Percentiles rank a stretch among this genome's conserved stretches.
Conservation (phyloP, 345 rosid genomes). For the Rhizophora mangle region DNA sequence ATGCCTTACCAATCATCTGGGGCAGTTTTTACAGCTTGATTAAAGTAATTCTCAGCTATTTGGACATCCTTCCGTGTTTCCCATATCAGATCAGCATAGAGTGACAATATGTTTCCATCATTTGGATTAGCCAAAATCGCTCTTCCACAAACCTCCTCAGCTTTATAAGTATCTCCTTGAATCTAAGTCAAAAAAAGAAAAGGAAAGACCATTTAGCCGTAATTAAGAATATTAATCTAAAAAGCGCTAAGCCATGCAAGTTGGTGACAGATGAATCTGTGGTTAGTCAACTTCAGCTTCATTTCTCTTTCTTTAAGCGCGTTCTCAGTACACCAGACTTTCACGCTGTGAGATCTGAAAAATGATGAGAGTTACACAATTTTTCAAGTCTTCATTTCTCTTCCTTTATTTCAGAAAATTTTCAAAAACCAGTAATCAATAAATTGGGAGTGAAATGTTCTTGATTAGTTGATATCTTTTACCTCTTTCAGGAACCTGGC, state of each 20-base stretch:
- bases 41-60: conserved; percentile 52
- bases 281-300: too few relatives aligned
- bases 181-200: conserved; percentile 30
- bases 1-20: conserved; percentile 57
- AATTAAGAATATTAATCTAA: too few relatives aligned
- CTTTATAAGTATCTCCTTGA: conserved; percentile 50
- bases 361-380: too few relatives aligned
- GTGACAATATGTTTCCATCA: conserved; percentile 53
- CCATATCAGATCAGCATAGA: conserved; percentile 67
- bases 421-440: too few relatives aligned
- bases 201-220: neutral
- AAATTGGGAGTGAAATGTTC: too few relatives aligned
- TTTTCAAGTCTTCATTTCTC: too few relatives aligned
- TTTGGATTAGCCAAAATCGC: conserved; percentile 57
- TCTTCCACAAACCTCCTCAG: conserved; percentile 63
- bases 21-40: conserved; percentile 54
- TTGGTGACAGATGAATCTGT: too few relatives aligned
- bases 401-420: too few relatives aligned
- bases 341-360: too few relatives aligned
- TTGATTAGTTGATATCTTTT: neutral
- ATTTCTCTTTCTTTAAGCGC: too few relatives aligned
- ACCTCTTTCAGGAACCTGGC: conserved; percentile 75
- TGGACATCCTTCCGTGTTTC: conserved; percentile 41
- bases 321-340: too few relatives aligned
- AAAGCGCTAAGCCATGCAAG: too few relatives aligned